Conservation (phyloP, 768 basidiomycete species). For the Amylocystis lapponica region DNA sequence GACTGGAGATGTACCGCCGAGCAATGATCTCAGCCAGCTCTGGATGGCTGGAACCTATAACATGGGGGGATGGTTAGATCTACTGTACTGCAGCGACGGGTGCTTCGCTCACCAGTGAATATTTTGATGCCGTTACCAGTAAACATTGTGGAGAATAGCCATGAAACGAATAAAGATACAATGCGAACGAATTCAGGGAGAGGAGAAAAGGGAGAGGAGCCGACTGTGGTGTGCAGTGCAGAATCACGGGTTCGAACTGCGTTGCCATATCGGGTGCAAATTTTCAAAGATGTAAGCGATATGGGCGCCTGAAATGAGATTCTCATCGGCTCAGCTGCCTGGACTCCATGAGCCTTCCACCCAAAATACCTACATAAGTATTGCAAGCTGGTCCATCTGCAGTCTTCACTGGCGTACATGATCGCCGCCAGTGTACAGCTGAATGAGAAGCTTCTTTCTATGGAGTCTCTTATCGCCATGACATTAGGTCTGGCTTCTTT, state of each 20-base stretch:
- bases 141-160: slow-evolving; percentile 36
- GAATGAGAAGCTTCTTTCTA: too few relatives aligned
- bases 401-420: too few relatives aligned
- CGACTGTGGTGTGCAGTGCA: neutral
- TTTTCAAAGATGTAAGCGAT: neutral
- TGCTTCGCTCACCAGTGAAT: slow-evolving; percentile 50
- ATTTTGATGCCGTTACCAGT: slow-evolving; percentile 55
- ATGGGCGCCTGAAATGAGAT: neutral
- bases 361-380: too few relatives aligned
- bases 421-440: too few relatives aligned
- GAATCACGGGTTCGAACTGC: neutral
- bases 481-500: too few relatives aligned
- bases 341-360: too few relatives aligned
- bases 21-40: slow-evolving; percentile 93
- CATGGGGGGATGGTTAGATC: neutral
- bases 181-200: slow-evolving; percentile 12
- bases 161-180: slow-evolving; percentile 26
- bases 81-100: neutral
- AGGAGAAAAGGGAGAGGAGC: slow-evolving; percentile 5
- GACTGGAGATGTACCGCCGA: slow-evolving; percentile 55
- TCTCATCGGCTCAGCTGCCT: too few relatives aligned
- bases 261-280: neutral
- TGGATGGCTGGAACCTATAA: slow-evolving; percentile 87
- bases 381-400: too few relatives aligned
- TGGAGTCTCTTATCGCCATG: too few relatives aligned